A percentile compares a stretch with the other conserved stretches of the same genome.
Evolutionary conservation across 441 rosid species (phyloP).

Genomic region (Aleurites moluccanus): DNA sequence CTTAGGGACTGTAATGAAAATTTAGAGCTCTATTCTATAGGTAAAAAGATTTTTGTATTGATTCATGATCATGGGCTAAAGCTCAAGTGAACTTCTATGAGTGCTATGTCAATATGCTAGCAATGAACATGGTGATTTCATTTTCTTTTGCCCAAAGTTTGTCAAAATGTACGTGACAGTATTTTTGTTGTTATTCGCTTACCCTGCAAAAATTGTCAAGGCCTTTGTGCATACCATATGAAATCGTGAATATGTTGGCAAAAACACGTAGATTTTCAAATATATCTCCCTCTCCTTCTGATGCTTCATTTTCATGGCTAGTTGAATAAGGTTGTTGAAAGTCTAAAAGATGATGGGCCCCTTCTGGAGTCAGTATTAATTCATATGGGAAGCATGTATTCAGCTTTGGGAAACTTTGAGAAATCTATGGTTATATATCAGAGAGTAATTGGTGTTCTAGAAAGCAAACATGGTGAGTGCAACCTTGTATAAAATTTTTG

Average conservation of each 20-base stretch:
- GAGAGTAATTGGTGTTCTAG: constrained; percentile 54
- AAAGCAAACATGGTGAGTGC: constrained; percentile 56
- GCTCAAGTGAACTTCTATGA: neutral
- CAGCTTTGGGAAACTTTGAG: constrained; percentile 59
- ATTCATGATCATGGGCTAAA: neutral
- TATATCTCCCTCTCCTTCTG: constrained; percentile 18
- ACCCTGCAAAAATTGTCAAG: neutral
- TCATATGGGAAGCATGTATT: constrained; percentile 87
- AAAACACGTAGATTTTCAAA: neutral
- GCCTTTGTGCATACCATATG: neutral
- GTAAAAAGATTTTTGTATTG: neutral
- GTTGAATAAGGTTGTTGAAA: constrained; percentile 60
- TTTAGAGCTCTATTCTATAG: neutral
- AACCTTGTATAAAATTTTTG: neutral
- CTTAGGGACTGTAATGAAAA: neutral
- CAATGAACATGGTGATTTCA: neutral
- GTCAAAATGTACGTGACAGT: neutral
- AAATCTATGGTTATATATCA: constrained; percentile 52
- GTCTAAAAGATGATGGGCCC: constrained; percentile 48
- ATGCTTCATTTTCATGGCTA: constrained; percentile 33
- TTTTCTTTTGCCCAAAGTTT: neutral
- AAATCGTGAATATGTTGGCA: neutral
- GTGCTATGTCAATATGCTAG: neutral
- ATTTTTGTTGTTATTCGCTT: constrained; percentile 1
- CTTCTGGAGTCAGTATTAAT: constrained; percentile 69